phyloP scores from a whole-genome alignment of 2,329 filamentous ascomycete species.

The Calonectria naviculata region DNA sequence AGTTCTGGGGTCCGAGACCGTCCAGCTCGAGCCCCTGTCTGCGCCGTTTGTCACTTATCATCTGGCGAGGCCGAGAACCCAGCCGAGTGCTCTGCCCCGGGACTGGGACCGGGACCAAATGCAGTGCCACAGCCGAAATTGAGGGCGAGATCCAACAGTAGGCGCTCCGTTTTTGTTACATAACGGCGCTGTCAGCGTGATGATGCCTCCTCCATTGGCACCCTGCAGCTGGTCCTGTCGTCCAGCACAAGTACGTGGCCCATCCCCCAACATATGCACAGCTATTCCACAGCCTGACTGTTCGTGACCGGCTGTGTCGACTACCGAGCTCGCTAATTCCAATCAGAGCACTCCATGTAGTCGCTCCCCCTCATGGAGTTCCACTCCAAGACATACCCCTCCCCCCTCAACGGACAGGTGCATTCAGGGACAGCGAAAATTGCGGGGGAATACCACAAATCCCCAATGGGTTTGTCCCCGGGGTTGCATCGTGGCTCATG shows the following conservation, averaged over 20 bases:
- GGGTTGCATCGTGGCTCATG: background rate
- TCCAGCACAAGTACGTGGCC: background rate
- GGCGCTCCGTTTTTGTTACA: conserved; percentile 1
- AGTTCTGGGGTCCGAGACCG: background rate
- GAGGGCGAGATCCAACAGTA: background rate
- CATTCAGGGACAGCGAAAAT: background rate
- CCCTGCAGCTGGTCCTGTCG: background rate
- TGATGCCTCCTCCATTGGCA: background rate
- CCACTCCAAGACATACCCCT: background rate
- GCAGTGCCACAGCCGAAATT: conserved; percentile 9
- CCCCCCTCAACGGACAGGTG: background rate
- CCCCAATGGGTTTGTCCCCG: background rate
- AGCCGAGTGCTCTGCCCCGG: background rate
- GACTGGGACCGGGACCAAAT: background rate
- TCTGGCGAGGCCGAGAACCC: background rate
- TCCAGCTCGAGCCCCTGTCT: background rate
- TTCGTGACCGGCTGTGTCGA: background rate
- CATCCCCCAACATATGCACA: background rate
- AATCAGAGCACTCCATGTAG: background rate
- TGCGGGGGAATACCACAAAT: conserved; percentile 1
- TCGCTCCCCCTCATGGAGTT: background rate
- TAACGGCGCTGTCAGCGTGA: conserved; percentile 6
- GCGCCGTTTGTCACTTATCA: background rate
- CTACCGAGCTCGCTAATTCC: background rate
- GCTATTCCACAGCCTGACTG: background rate